Evolutionary conservation across 192 early-diverging fungal species (phyloP).

Genomic region (Entophlyctis luteolus): DNA sequence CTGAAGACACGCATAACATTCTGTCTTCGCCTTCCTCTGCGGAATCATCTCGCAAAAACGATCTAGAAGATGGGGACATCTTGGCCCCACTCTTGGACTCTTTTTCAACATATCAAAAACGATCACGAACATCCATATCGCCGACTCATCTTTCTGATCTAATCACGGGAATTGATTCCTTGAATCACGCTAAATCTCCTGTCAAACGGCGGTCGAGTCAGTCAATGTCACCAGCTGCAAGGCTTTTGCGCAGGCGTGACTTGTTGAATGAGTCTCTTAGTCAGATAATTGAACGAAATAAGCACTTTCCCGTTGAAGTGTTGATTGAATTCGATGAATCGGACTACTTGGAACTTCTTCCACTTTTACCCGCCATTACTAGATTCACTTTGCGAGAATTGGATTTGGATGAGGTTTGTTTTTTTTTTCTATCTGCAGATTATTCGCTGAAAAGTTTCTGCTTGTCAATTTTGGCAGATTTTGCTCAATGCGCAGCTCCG

Average conservation of each 20-base stretch:
- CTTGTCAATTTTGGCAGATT: constrained; percentile 55
- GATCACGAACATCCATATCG: too few species aligned
- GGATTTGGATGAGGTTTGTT: constrained; percentile 52
- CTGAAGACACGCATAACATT: background rate
- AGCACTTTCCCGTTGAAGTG: constrained; percentile 31
- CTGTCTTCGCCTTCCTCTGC: background rate
- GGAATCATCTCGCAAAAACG: background rate
- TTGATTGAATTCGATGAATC: constrained; percentile 39
- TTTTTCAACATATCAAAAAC: background rate
- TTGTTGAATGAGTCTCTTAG: constrained; percentile 23
- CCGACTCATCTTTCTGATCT: too few species aligned
- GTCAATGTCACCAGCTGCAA: background rate
- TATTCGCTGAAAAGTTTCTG: background rate
- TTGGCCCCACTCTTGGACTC: background rate
- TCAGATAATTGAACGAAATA: constrained; percentile 28
- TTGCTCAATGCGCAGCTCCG: constrained; percentile 79
- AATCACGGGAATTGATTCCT: background rate
- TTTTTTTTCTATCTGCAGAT: too few species aligned
- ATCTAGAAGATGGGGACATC: background rate
- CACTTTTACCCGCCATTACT: constrained; percentile 69
- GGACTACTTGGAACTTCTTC: constrained; percentile 37
- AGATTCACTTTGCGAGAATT: constrained; percentile 85
- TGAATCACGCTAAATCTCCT: background rate
- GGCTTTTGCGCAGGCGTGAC: background rate
- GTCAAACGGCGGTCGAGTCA: background rate